A percentile compares a stretch with the other conserved stretches of the same genome.
phyloP scores from a whole-genome alignment of 2,329 filamentous ascomycete species.

The Nectriaceae sp. region DNA sequence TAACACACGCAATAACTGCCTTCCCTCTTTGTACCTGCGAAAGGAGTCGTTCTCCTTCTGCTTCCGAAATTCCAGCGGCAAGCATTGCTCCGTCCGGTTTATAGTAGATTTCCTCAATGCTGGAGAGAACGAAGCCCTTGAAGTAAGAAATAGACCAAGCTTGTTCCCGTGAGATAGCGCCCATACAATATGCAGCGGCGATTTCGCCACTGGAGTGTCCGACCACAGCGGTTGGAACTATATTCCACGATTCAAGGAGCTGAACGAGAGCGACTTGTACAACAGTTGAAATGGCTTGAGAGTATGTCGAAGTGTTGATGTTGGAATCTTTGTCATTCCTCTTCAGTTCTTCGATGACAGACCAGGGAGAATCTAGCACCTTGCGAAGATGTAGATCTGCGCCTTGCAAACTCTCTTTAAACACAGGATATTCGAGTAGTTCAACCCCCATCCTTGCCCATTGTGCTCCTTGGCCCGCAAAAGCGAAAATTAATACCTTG shows the following conservation, averaged over 20 bases:
- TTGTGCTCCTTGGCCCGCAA: constrained; percentile 18
- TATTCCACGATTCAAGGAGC: constrained; percentile 31
- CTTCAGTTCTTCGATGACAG: constrained; percentile 27
- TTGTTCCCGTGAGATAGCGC: no score
- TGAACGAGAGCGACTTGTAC: constrained; percentile 51
- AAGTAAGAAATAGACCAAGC: constrained; percentile 38
- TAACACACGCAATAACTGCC: constrained; percentile 13
- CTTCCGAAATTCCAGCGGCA: constrained; percentile 29
- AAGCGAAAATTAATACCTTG: no score
- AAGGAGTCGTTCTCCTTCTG: constrained; percentile 24
- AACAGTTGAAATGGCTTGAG: constrained; percentile 55
- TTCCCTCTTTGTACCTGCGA: constrained; percentile 1
- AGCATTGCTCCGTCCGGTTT: constrained; percentile 35
- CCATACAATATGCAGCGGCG: constrained; percentile 43
- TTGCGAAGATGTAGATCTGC: neutral
- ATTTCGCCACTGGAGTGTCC: constrained; percentile 45
- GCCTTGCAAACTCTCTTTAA: neutral
- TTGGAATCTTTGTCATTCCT: constrained; percentile 16
- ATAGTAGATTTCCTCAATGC: no score
- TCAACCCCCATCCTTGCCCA: constrained; percentile 13
- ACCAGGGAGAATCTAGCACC: neutral
- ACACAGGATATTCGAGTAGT: constrained; percentile 3
- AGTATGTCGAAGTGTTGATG: constrained; percentile 42
- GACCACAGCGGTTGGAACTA: constrained; percentile 34
- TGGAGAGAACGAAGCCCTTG: no score